These are phyloP conservation scores for Fimicolochytrium jonesii DNA, from an alignment of 192 early-diverging fungal species.

Conservation along the genomic window DNA sequence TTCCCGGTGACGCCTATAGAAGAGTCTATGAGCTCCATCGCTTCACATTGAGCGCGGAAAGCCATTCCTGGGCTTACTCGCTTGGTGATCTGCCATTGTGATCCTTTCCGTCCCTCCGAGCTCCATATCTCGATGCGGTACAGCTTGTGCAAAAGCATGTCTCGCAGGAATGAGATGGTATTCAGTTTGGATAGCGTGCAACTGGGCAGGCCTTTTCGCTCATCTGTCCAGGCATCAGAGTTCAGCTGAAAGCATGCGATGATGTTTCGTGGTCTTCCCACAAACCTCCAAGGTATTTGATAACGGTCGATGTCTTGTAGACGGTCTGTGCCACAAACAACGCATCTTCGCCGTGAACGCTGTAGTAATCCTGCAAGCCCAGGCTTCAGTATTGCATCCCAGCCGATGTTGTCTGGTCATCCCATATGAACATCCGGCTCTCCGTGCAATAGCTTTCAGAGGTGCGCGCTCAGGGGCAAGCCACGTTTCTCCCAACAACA, in stretches of 20 bases:
- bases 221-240: background rate
- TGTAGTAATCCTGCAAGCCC: slow-evolving; percentile 78
- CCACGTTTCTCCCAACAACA: background rate
- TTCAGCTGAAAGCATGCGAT: background rate
- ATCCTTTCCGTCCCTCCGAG: slow-evolving; percentile 25
- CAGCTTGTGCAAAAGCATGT: slow-evolving; percentile 70
- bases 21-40: background rate
- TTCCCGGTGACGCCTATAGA: slow-evolving; percentile 88
- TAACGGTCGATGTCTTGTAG: slow-evolving; percentile 86
- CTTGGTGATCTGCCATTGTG: slow-evolving; percentile 29
- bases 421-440: no score
- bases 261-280: no score
- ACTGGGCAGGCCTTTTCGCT: slow-evolving; percentile 53
- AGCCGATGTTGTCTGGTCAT: no score
- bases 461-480: background rate
- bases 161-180: slow-evolving; percentile 73
- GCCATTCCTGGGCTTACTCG: background rate
- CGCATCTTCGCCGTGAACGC: slow-evolving; percentile 85
- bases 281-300: slow-evolving; percentile 85
- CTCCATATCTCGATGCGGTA: slow-evolving; percentile 83
- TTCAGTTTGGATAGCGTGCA: slow-evolving; percentile 75
- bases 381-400: no score
- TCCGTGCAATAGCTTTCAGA: no score
- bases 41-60: background rate
- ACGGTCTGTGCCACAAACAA: slow-evolving; percentile 78